These are phyloP conservation scores for Cantharellus cinnabarinus DNA, from an alignment of 768 basidiomycete species.

Conservation along the genomic window DNA sequence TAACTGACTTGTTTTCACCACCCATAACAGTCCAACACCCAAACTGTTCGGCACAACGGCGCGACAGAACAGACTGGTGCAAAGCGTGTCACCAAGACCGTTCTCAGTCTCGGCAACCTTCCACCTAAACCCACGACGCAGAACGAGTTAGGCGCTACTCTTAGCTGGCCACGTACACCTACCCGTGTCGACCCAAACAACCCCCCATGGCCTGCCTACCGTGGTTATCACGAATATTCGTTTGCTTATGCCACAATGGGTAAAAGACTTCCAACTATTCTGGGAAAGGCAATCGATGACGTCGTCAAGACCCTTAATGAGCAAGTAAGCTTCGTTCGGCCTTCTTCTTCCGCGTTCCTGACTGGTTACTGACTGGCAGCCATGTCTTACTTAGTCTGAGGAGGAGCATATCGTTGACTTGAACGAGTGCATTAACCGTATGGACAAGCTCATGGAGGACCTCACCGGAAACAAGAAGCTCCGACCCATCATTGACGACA, in stretches of 20 bases:
- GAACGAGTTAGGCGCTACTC: not conserved
- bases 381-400: slow-evolving; percentile 26
- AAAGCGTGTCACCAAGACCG: slow-evolving; percentile 6
- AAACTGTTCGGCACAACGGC: too few relatives aligned
- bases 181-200: slow-evolving; percentile 21
- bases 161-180: slow-evolving; percentile 19
- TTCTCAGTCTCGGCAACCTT: slow-evolving; percentile 9
- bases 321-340: slow-evolving; percentile 9
- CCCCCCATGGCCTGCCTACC: slow-evolving; percentile 23
- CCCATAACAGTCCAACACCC: too few relatives aligned
- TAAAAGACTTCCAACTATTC: slow-evolving; percentile 82
- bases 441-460: slow-evolving; percentile 78
- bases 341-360: not conserved
- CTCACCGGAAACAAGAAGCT: slow-evolving; percentile 60
- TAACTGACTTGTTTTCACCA: too few relatives aligned
- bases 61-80: not conserved
- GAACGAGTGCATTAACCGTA: slow-evolving; percentile 65
- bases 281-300: slow-evolving; percentile 91
- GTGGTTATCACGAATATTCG: slow-evolving; percentile 53
- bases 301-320: slow-evolving; percentile 74
- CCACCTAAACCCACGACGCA: slow-evolving; percentile 4
- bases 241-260: slow-evolving; percentile 91
- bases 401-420: slow-evolving; percentile 78
- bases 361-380: not conserved
- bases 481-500: slow-evolving; percentile 75